Conservation (phyloP, 305 asterid species). For the Solanum aculeatissimum region DNA sequence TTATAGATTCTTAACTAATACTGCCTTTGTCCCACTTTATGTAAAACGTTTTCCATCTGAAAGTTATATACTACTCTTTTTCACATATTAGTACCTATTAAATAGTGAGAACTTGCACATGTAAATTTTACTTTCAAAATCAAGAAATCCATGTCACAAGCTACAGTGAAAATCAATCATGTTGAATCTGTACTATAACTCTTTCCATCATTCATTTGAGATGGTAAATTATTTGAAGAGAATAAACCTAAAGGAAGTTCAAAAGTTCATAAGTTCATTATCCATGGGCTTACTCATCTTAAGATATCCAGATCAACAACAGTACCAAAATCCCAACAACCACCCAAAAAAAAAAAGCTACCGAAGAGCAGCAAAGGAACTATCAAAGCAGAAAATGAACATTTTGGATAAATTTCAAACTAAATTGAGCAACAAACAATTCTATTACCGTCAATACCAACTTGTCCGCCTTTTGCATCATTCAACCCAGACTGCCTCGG, state of each 20-base stretch:
- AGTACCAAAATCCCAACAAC: neutral
- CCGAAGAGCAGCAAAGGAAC: neutral
- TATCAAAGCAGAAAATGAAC: neutral
- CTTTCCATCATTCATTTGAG: neutral
- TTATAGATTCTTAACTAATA: neutral
- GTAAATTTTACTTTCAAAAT: neutral
- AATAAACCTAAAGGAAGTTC: neutral
- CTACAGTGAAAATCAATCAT: neutral
- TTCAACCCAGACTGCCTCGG: constrained; percentile 44
- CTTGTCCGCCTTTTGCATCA: constrained; percentile 24
- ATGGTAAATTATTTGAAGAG: neutral
- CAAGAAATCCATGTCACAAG: neutral
- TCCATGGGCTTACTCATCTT: neutral
- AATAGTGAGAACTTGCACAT: neutral
- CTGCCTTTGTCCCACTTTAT: neutral
- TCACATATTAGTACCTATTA: neutral
- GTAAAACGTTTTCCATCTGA: neutral
- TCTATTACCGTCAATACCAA: constrained; percentile 38
- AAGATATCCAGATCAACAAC: neutral
- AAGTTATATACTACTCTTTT: neutral
- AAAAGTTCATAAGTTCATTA: neutral
- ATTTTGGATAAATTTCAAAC: neutral
- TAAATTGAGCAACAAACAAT: constrained; percentile 6
- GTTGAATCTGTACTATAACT: neutral
- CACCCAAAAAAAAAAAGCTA: neutral